Conservation (phyloP, 208 protist species). For the Trypanosoma avium region DNA sequence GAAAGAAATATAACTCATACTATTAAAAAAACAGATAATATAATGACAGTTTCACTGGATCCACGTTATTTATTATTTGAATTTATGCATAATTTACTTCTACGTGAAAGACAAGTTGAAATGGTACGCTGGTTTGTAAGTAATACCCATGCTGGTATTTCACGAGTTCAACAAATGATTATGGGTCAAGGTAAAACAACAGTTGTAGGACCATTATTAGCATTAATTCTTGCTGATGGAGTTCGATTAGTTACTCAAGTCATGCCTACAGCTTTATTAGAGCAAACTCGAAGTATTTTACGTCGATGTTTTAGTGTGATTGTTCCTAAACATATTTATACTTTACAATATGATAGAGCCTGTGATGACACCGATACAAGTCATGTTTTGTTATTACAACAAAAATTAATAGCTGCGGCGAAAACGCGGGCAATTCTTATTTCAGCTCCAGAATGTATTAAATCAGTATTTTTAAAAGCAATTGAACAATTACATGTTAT, state of each 20-base stretch:
- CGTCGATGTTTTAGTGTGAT: slow-evolving; percentile 91
- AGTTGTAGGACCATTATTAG: slow-evolving; percentile 91
- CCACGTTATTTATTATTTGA: slow-evolving; percentile 93
- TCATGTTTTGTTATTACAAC: slow-evolving; percentile 44
- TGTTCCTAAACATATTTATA: slow-evolving; percentile 91
- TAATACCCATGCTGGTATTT: slow-evolving; percentile 56
- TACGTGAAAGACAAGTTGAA: slow-evolving; percentile 92
- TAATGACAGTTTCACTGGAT: slow-evolving; percentile 53
- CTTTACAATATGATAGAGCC: slow-evolving; percentile 76
- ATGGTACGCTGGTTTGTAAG: slow-evolving; percentile 89
- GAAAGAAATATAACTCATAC: no score
- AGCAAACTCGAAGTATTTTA: slow-evolving; percentile 90
- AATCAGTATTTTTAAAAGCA: slow-evolving; percentile 93
- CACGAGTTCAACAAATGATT: slow-evolving; percentile 95
- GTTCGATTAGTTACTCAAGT: slow-evolving; percentile 90
- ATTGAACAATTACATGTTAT: slow-evolving; percentile 91
- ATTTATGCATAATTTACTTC: slow-evolving; percentile 92
- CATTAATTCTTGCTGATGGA: slow-evolving; percentile 93
- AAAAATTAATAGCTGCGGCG: slow-evolving; percentile 74
- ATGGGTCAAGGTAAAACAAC: slow-evolving; percentile 97
- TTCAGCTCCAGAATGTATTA: slow-evolving; percentile 90
- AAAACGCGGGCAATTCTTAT: slow-evolving; percentile 77
- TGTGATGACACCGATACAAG: slow-evolving; percentile 48
- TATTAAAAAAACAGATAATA: no score
- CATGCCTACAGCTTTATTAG: slow-evolving; percentile 92